Base-by-base conservation (phyloP, 768 basidiomycete genomes). In the Asterophora lycoperdoides region DNA sequence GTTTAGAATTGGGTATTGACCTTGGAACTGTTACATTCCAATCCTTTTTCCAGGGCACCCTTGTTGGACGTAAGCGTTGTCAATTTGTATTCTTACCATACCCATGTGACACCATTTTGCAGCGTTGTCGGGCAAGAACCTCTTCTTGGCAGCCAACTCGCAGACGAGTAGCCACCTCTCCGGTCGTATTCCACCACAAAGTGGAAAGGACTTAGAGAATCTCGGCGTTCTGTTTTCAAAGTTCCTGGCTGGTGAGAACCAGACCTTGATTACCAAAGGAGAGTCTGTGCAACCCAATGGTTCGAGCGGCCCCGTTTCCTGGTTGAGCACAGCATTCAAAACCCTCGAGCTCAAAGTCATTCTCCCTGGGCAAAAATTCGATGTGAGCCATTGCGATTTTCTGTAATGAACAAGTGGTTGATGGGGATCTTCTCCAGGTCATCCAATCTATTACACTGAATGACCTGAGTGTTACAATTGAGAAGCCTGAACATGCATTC, bases 281-380 rank as follows among this genome's bases (percentile, higher is more conserved):
- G 67, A 78, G 30, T 77, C 78, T 14, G 83, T 86, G 5, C 77
- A 80, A 45, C 82, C 85, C 10, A 61, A 67, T 8, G 81, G 80
- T 18, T 68, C 80, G 1, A 67, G 64, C 48, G 65, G 64, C 17
- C 68, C 77, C 0, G 80, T 87, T 11, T 62, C 64, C 3, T 87
- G 85, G 86, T 62, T 89, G 34, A 83, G 76, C 39, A 71, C 76
- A n/a, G 85, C 86, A 5, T 87, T 88, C 69, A 73, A 81, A 65
- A 79, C 82, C 5, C 65, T 88, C 28, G 73, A 76, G 6, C 72
- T 89, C 8, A 54, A 75, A 6, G 84, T 88, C 23, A 74, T 67
- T 23, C 69, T 89, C 10, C 81, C 83, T 11, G 86, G 85, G 8
- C 68, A 83, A 61, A 74, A 73, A 48, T 79, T 76, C 53, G 60